Evolutionary conservation across 495 filamentous ascomycete genomes (phyloP), one percentile per base, ranked within the genome.

Genomic region (Wilcoxina mikolae): DNA sequence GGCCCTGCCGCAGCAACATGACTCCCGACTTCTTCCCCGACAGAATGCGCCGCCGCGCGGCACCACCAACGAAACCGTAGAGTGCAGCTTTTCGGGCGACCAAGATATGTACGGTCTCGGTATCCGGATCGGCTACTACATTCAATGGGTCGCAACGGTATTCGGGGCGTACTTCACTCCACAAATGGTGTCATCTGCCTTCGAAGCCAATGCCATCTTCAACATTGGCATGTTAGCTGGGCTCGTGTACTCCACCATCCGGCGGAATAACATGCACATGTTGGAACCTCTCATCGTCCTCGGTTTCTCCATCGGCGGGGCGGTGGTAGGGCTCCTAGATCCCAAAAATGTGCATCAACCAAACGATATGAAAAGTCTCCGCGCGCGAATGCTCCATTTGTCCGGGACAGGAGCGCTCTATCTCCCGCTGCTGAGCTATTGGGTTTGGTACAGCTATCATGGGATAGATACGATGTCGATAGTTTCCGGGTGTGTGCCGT

Each of bases 121-220:
- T 2, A 68, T 71, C 10, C 67, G 69, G 9, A 58, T 71, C 7
- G 69, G 69, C 25, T 65, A 71, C 47, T 71, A 71, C 46, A 51
- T 69, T 0, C 69, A 71, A 52, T 63, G 58, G 42, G 31, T 70
- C 4, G 58, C 69, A 5, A 55, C 66, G 11, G 33, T 57, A 0
- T 33, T 53, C 45, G 26, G 20, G 3, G 27, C 57, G 25, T 59
- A 64, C 18, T 61, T 65, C 28, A 47, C 62, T 18, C 61, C 56
- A 33, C 38, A 51, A 22, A 54, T 56, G 20, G 61, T 60, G 5
- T 63, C 27, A 53, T 56, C 17, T 48, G 57, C 5, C 27, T 64
- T 51, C 48, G 48, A 51, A 35, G 48, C 48, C 12, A 51, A 51
- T 29, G 48, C 48, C 4, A 27, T 51, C 18, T 64, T 64, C 53